These are phyloP conservation scores for Mesembryanthemum crystallinum DNA, from an alignment of 148 eudicot genomes.

Conservation along the genomic window DNA sequence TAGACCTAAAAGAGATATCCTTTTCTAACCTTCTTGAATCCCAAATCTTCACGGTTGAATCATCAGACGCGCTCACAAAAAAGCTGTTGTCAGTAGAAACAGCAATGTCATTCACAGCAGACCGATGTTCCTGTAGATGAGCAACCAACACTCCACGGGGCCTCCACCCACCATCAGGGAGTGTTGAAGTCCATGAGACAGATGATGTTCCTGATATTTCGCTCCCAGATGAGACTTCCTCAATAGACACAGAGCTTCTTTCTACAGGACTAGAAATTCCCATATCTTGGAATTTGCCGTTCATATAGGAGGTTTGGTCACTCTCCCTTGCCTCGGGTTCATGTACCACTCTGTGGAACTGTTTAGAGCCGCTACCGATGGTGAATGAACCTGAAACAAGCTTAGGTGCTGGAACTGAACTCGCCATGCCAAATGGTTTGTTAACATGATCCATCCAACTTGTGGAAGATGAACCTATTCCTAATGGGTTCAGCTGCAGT, in stretches of 20 bases:
- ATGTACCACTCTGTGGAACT: constrained; percentile 89
- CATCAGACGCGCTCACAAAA: constrained; percentile 94
- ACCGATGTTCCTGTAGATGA: constrained; percentile 93
- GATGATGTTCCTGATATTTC: constrained; percentile 55
- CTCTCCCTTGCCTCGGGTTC: constrained; percentile 79
- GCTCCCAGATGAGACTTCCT: constrained; percentile 44
- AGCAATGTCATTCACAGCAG: constrained; percentile 91
- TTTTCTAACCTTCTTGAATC: constrained; percentile 92
- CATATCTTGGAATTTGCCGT: constrained; percentile 66
- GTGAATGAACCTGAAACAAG: constrained; percentile 75
- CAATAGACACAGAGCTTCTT: constrained; percentile 46
- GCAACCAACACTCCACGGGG: constrained; percentile 99
- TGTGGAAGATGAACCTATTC: constrained; percentile 61
- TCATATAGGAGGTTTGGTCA: constrained; percentile 52
- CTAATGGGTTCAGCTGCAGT: constrained; percentile 47
- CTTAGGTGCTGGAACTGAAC: constrained; percentile 72
- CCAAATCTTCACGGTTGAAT: constrained; percentile 97
- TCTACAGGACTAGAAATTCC: constrained; percentile 49
- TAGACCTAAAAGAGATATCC: constrained; percentile 95
- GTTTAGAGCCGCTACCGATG: constrained; percentile 64
- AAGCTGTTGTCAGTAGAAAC: constrained; percentile 81
- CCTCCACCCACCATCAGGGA: constrained; percentile 95
- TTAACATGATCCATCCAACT: constrained; percentile 78
- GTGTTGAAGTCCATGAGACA: constrained; percentile 51
- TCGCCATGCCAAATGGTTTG: constrained; percentile 72